phyloP scores from a whole-genome alignment of 192 early-diverging fungal genomes.

The Podila horticola region DNA sequence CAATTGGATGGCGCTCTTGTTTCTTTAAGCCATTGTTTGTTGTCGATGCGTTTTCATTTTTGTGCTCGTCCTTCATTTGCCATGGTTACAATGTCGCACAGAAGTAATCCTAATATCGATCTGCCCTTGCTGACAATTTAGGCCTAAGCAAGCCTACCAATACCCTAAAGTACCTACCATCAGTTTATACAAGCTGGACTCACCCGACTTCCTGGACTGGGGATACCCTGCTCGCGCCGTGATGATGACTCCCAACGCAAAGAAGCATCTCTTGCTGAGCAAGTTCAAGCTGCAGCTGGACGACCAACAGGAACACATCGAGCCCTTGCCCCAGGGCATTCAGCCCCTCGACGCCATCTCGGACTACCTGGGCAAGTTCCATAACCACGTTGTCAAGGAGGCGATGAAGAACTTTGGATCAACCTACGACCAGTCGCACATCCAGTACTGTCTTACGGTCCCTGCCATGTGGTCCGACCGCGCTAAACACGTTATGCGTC shows the following conservation, averaged over 20 bases:
- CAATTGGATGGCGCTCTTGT: too few relatives aligned
- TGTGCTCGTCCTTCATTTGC: too few relatives aligned
- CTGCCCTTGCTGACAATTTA: constrained; percentile 13
- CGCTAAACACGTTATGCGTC: constrained; percentile 65
- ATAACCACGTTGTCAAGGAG: constrained; percentile 52
- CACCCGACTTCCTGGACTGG: constrained; percentile 57
- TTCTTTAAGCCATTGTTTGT: too few relatives aligned
- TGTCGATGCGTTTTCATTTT: too few relatives aligned
- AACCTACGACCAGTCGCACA: constrained; percentile 48
- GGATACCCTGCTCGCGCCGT: constrained; percentile 56
- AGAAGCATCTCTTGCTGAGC: constrained; percentile 51
- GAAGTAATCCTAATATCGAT: too few relatives aligned
- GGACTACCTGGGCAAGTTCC: constrained; percentile 54
- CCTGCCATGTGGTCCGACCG: constrained; percentile 67
- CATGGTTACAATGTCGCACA: too few relatives aligned
- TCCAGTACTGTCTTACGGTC: constrained; percentile 59
- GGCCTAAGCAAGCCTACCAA: constrained; percentile 52
- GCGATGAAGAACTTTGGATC: constrained; percentile 59
- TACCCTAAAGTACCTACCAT: constrained; percentile 62
- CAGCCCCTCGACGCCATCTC: constrained; percentile 51
- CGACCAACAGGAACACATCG: constrained; percentile 52
- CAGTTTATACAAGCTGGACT: constrained; percentile 52
- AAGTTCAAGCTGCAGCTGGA: constrained; percentile 58
- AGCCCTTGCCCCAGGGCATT: constrained; percentile 52
- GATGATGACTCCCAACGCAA: constrained; percentile 53